These are phyloP conservation scores for Bruguiera gymnorhiza DNA, from an alignment of 345 rosid species.

Conservation along the genomic window DNA sequence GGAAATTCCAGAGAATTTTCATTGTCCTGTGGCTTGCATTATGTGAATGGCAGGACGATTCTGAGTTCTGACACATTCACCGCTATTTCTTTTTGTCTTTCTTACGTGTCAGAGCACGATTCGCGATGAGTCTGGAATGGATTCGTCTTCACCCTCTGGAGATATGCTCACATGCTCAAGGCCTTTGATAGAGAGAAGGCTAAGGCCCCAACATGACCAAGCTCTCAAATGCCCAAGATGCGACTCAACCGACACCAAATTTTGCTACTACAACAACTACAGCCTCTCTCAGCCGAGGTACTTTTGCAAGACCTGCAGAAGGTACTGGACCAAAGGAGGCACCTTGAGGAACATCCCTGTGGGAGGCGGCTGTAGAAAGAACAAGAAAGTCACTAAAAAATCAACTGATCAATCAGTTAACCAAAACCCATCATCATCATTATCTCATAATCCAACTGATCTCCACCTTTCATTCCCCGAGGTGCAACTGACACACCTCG, in stretches of 20 bases:
- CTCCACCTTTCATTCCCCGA: conserved; percentile 59
- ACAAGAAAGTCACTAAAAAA: conserved; percentile 68
- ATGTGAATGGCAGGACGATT: not conserved
- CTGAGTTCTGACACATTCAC: conserved; percentile 14
- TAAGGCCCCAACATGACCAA: conserved; percentile 86
- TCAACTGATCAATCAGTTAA: conserved; percentile 32
- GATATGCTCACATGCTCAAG: conserved; percentile 83
- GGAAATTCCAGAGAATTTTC: conserved; percentile 11
- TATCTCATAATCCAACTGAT: conserved; percentile 40
- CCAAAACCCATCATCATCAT: conserved; percentile 30
- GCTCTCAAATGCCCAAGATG: conserved; percentile 94
- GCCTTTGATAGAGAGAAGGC: conserved; percentile 89
- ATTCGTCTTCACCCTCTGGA: conserved; percentile 74
- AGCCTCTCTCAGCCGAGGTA: conserved; percentile 96
- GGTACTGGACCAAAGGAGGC: conserved; percentile 99
- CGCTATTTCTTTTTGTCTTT: not conserved
- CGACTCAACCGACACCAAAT: conserved; percentile 88
- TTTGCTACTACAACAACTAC: conserved; percentile 97
- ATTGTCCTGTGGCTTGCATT: not conserved
- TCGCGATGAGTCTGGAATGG: conserved; percentile 56
- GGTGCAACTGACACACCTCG: conserved; percentile 49
- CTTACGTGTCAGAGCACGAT: conserved; percentile 42
- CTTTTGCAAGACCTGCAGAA: conserved; percentile 94
- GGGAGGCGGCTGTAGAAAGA: conserved; percentile 95
- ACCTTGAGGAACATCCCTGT: conserved; percentile 92